Percentiles rank a stretch among this genome's conserved stretches.
Conservation (phyloP, 331 rosid genomes). For the Quercus lobata region DNA sequence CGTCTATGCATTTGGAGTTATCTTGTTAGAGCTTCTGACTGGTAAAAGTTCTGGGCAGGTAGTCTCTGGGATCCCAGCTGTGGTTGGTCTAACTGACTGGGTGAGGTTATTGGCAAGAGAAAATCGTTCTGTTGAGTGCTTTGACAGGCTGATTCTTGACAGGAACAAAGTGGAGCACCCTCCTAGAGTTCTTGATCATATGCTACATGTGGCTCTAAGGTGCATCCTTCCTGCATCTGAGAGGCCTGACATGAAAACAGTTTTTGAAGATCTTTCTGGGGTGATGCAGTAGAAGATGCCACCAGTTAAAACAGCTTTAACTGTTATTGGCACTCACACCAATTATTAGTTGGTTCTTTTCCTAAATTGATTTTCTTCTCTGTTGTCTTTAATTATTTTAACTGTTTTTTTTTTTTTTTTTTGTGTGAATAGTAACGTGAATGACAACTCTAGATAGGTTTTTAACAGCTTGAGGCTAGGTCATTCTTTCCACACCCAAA, state of each 20-base stretch:
- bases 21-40: constrained; percentile 71
- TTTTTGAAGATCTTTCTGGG: constrained; percentile 57
- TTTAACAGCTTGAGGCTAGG: constrained; percentile 15
- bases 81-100: constrained; percentile 65
- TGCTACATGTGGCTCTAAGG: constrained; percentile 64
- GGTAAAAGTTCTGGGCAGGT: constrained; percentile 65
- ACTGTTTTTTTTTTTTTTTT: background rate
- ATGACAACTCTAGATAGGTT: constrained; percentile 21
- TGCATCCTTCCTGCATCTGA: constrained; percentile 75
- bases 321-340: constrained; percentile 33
- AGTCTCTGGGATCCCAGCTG: constrained; percentile 52
- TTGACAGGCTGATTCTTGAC: constrained; percentile 51
- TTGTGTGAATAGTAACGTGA: constrained; percentile 8
- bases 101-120: constrained; percentile 50
- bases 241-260: constrained; percentile 68
- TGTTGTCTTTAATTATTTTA: constrained; percentile 5
- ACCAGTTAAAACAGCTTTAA: constrained; percentile 9
- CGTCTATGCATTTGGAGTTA: constrained; percentile 73
- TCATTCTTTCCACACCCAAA: constrained; percentile 23
- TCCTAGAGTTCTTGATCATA: constrained; percentile 38
- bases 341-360: background rate
- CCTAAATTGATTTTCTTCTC: background rate
- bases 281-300: constrained; percentile 25
- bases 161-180: constrained; percentile 10
- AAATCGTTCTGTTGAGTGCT: constrained; percentile 51